phyloP scores from a whole-genome alignment of 495 filamentous ascomycete species.

The Penicillium roqueforti region DNA sequence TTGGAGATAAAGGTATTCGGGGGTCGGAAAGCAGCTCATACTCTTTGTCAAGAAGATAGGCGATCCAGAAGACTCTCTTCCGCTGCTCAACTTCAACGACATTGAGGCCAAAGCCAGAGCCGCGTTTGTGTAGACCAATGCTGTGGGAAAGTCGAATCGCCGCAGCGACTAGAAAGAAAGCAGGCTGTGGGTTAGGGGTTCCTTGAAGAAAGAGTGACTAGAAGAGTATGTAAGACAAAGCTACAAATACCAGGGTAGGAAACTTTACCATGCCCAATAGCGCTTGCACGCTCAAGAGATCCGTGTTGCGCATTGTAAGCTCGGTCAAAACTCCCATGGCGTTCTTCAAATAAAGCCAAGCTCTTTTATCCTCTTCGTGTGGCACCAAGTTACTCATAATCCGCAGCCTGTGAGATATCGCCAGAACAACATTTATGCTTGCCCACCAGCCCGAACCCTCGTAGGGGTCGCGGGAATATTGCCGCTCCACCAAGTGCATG shows the following conservation, averaged over 20 bases:
- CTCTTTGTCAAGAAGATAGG: constrained; percentile 94
- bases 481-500: constrained; percentile 89
- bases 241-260: not conserved
- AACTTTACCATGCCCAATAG: constrained; percentile 77
- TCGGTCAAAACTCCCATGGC: constrained; percentile 90
- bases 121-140: constrained; percentile 91
- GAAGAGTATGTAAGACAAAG: constrained; percentile 8
- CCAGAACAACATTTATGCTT: constrained; percentile 87
- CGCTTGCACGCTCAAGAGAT: constrained; percentile 94
- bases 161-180: constrained; percentile 88
- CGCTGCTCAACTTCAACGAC: constrained; percentile 89
- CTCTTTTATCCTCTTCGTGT: constrained; percentile 86
- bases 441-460: constrained; percentile 98
- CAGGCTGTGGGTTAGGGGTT: constrained; percentile 93
- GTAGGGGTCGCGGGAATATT: constrained; percentile 91
- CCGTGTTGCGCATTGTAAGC: constrained; percentile 91
- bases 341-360: constrained; percentile 95
- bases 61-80: constrained; percentile 97
- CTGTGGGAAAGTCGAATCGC: constrained; percentile 89
- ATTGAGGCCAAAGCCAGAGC: constrained; percentile 85
- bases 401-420: constrained; percentile 83
- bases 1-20: not conserved
- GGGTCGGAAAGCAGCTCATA: constrained; percentile 23
- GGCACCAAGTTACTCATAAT: constrained; percentile 94
- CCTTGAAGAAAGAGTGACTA: constrained; percentile 90